A percentile compares a stretch with the other conserved stretches of the same genome.
Evolutionary conservation across 306 rosid genomes (phyloP).

Genomic region (Alnus rubra): DNA sequence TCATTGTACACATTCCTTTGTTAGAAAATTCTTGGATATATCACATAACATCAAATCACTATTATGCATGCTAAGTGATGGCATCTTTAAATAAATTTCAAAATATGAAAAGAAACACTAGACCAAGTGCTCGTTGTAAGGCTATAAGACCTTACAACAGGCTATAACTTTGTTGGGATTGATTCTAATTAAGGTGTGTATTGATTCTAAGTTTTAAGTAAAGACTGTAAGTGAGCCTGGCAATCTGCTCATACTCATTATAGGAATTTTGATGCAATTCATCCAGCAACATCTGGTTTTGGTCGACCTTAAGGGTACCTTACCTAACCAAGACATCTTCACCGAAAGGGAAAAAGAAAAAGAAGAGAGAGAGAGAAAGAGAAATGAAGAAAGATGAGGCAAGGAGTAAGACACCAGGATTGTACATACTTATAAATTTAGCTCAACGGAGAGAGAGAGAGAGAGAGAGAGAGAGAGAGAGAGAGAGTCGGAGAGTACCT

Average conservation of each 20-base stretch:
- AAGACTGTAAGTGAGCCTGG: conserved; percentile 52
- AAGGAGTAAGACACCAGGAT: conserved; percentile 58
- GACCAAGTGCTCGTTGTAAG: too few species aligned
- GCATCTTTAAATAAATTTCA: not conserved
- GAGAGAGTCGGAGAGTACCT: too few species aligned
- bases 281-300: conserved; percentile 81
- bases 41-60: conserved; percentile 26
- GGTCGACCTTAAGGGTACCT: conserved; percentile 61
- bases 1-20: too few species aligned
- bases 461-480: not conserved
- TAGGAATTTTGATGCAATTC: conserved; percentile 56
- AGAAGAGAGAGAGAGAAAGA: not conserved
- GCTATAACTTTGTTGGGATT: too few species aligned
- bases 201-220: conserved; percentile 52
- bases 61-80: not conserved
- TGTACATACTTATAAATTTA: conserved; percentile 35
- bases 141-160: not conserved
- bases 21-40: too few species aligned
- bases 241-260: conserved; percentile 61
- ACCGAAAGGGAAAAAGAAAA: conserved; percentile 27
- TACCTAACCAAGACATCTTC: conserved; percentile 68
- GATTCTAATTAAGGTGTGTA: too few species aligned
- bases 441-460: not conserved
- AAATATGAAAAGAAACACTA: too few species aligned
- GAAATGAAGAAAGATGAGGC: conserved; percentile 29